Evolutionary conservation across 768 basidiomycete species (phyloP).

Genomic region (Boletus bicolor): DNA sequence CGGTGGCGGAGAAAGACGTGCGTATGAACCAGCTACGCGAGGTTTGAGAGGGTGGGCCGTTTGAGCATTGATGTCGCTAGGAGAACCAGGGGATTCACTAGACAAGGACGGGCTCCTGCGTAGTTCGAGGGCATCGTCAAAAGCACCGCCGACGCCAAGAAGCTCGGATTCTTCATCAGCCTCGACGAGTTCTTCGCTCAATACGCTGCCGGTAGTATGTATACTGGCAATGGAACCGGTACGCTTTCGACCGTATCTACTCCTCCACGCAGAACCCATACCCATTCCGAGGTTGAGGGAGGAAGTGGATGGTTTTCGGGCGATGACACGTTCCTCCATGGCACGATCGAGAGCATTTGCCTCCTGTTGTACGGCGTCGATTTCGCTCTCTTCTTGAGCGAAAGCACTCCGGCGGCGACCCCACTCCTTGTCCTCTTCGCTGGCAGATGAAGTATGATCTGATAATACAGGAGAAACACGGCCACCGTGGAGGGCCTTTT

Average conservation of each 20-base stretch:
- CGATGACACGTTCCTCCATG: conserved; percentile 79
- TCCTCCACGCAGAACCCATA: conserved; percentile 65
- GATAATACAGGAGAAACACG: conserved; percentile 49
- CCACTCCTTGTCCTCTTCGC: conserved; percentile 81
- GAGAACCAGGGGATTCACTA: conserved; percentile 35
- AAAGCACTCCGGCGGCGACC: conserved; percentile 59
- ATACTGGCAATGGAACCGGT: conserved; percentile 74
- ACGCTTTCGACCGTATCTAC: conserved; percentile 66
- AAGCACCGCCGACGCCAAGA: conserved; percentile 65
- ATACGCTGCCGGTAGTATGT: conserved; percentile 59
- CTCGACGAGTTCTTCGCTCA: conserved; percentile 80
- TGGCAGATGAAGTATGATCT: conserved; percentile 49
- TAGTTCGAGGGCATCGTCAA: conserved; percentile 39
- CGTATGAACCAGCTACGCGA: conserved; percentile 2
- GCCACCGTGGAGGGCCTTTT: conserved; percentile 62
- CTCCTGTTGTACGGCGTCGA: conserved; percentile 62
- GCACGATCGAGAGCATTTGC: conserved; percentile 82
- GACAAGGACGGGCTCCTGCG: conserved; percentile 35
- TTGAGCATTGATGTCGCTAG: conserved; percentile 29
- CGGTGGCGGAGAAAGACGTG: conserved; percentile 34
- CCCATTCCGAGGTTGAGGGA: conserved; percentile 63
- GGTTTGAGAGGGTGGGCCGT: conserved; percentile 23
- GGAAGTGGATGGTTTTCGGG: conserved; percentile 68
- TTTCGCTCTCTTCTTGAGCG: conserved; percentile 45
- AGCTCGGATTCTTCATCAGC: conserved; percentile 77